A percentile compares a stretch with the other conserved stretches of the same genome.
phyloP scores from a whole-genome alignment of 2,329 filamentous ascomycete genomes.

The Neurospora sp. region DNA sequence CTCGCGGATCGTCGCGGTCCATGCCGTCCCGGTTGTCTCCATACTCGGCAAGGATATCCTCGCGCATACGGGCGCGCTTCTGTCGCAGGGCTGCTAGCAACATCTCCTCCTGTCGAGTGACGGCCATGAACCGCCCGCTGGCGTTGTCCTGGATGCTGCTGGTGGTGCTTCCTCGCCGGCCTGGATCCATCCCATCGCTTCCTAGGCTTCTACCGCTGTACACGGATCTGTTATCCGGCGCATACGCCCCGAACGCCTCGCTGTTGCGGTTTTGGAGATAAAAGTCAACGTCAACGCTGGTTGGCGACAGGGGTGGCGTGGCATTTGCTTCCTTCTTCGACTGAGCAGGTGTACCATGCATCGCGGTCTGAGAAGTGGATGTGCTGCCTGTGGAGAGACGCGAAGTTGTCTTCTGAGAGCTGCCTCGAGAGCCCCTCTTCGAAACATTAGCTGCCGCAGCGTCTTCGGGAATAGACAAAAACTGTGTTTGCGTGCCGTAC shows the following conservation, averaged over 20 bases:
- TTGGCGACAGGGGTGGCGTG: conserved; percentile 42
- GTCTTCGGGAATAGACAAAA: conserved; percentile 30
- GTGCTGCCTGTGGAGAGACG: conserved; percentile 28
- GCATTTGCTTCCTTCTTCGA: conserved; percentile 15
- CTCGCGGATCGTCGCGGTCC: conserved; percentile 6
- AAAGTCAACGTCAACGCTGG: conserved; percentile 41
- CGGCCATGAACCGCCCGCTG: conserved; percentile 42
- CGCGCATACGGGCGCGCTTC: conserved; percentile 46
- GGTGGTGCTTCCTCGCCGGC: conserved; percentile 10
- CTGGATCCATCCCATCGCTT: conserved; percentile 6
- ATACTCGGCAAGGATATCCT: conserved; percentile 33
- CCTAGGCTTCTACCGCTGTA: conserved; percentile 18
- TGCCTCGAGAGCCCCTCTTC: conserved; percentile 18
- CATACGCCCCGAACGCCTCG: neutral
- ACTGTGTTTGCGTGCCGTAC: conserved; percentile 28
- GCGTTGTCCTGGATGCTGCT: conserved; percentile 19
- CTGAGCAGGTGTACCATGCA: conserved; percentile 16
- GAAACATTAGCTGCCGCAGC: conserved; percentile 7
- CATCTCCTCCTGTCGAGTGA: conserved; percentile 49
- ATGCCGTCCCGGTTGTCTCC: conserved; percentile 23
- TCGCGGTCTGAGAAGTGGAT: conserved; percentile 26
- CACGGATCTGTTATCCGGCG: conserved; percentile 23
- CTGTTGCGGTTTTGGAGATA: conserved; percentile 28
- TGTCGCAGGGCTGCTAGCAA: conserved; percentile 45
- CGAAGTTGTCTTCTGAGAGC: conserved; percentile 22